phyloP scores from a whole-genome alignment of 352 stramenopile species.

The Pythium sukuiense region DNA sequence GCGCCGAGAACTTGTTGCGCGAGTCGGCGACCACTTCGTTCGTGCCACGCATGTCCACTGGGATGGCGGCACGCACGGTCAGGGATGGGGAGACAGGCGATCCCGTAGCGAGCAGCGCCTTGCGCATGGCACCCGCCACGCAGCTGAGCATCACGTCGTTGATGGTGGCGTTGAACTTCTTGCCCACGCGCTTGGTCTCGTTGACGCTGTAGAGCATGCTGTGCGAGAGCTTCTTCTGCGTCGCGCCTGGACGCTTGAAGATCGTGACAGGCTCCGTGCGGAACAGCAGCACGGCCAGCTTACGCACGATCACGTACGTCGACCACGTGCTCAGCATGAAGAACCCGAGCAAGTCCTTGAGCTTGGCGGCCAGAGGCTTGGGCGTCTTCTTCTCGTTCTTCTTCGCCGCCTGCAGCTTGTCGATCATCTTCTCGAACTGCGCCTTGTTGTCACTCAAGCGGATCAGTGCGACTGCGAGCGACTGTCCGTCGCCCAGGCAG shows the following conservation, averaged over 20 bases:
- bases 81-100: constrained; percentile 43
- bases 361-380: constrained; percentile 27
- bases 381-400: constrained; percentile 35
- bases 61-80: constrained; percentile 67
- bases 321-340: constrained; percentile 53
- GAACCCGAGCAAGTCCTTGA: constrained; percentile 34
- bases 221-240: constrained; percentile 67
- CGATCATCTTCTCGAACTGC: constrained; percentile 62
- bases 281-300: constrained; percentile 47
- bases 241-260: constrained; percentile 64
- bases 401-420: constrained; percentile 39
- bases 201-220: constrained; percentile 71
- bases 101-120: constrained; percentile 49
- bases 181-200: constrained; percentile 73
- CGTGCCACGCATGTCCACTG: constrained; percentile 76
- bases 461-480: constrained; percentile 57
- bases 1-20: constrained; percentile 78
- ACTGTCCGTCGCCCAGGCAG: constrained; percentile 75
- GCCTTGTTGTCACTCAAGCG: constrained; percentile 74
- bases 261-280: constrained; percentile 58
- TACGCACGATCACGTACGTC: constrained; percentile 51
- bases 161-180: constrained; percentile 61
- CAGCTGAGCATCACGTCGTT: constrained; percentile 85
- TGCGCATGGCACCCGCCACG: constrained; percentile 73
- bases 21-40: constrained; percentile 59